Evolutionary conservation across 1,284 basidiomycete genomes (phyloP), one percentile per base, ranked within the genome.

Genomic region (Boletellus deceptivus): DNA sequence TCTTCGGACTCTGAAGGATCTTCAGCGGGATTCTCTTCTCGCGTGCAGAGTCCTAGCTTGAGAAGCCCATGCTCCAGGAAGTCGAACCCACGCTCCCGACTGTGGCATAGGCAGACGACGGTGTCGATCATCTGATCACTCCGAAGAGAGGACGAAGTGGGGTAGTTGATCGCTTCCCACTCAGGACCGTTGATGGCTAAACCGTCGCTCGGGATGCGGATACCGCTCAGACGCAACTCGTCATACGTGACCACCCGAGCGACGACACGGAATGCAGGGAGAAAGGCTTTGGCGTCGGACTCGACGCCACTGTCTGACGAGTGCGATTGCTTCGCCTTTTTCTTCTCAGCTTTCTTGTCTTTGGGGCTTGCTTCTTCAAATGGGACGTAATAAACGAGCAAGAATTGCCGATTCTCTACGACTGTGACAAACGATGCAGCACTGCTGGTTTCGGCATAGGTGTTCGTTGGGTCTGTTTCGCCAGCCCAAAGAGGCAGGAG

Each of bases 401-500:
- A 71, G 61, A 86, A 91, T 54, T 80, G 78, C 1, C 86, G 76
- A 24, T 82, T 73, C 50, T 80, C 74, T 11, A 60, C 58, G 17
- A 49, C 37, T 31, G 78, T 68, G 3, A 76, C 74, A 27, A 82
- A 70, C 39, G 72, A 62, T 17, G 75, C 71, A 7, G 69, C 51
- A 16, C 58, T 63, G 48, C 56, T 56, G 16, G 52, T 54, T 33
- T 70, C 54, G 52, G 61, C 24, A 55, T 59, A 11, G 68, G 73
- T 35, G 14, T 44, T 57, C 38, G 62, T 58, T 0, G 76, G 61
- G 60, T 87, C 87, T 0, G 80, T 86, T 58, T 86, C 83, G n/a
- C 82, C 79, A 10, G 85, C 82, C 87, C 88, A 91, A 34, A 91
- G 74, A 4, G 88, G 88, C n/a, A 91, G 72, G 18, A 91, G 74